These are phyloP conservation scores for Jacaranda copaia DNA, from an alignment of 257 asterid genomes.

Conservation along the genomic window DNA sequence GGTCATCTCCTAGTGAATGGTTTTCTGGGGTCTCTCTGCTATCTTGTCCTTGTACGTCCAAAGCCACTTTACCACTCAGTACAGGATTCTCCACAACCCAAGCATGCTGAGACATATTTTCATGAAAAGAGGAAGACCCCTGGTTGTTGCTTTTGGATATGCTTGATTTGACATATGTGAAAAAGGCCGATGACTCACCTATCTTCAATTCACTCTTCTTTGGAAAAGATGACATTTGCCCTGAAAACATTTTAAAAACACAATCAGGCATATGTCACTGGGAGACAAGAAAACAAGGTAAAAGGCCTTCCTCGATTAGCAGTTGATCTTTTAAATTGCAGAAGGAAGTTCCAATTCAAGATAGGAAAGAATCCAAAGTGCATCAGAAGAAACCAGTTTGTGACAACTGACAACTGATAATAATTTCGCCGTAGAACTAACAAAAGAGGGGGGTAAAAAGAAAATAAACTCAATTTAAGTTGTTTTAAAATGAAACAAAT, in stretches of 20 bases:
- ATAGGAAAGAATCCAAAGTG: background rate
- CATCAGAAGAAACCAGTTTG: slow-evolving; percentile 25
- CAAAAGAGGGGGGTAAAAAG: background rate
- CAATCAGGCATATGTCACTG: background rate
- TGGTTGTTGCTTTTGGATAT: slow-evolving; percentile 53
- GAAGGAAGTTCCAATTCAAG: background rate
- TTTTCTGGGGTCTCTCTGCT: slow-evolving; percentile 41
- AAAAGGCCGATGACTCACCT: slow-evolving; percentile 95
- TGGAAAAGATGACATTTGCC: slow-evolving; percentile 58
- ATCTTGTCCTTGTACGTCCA: slow-evolving; percentile 42
- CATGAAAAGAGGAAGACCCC: slow-evolving; percentile 41
- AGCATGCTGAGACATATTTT: slow-evolving; percentile 39
- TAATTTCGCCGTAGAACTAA: background rate
- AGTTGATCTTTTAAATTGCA: slow-evolving; percentile 15
- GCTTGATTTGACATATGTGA: slow-evolving; percentile 85
- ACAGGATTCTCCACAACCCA: slow-evolving; percentile 33
- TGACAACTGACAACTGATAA: background rate
- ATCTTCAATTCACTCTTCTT: slow-evolving; percentile 79
- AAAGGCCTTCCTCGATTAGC: slow-evolving; percentile 16
- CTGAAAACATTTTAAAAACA: slow-evolving; percentile 47
- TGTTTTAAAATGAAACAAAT: slow-evolving; percentile 9
- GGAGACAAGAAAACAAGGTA: slow-evolving; percentile 16
- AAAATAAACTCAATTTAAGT: slow-evolving; percentile 9
- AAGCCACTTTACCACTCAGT: slow-evolving; percentile 41
- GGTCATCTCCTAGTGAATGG: slow-evolving; percentile 52